Conservation (phyloP, 2,329 filamentous ascomycete genomes). For the Epicoccum sorghinum region DNA sequence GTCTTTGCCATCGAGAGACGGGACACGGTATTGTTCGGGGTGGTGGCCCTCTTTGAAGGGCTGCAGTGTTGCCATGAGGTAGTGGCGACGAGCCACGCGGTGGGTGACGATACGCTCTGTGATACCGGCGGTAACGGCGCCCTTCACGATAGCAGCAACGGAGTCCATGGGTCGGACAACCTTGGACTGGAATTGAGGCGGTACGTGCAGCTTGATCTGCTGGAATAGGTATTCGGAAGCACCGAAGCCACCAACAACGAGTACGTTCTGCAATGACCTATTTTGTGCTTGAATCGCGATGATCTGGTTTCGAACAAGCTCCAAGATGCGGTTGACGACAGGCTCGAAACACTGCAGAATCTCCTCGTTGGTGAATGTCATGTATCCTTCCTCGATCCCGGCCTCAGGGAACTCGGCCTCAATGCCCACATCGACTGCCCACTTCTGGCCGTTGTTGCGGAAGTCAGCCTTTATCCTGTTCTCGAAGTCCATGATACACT, state of each 20-base stretch:
- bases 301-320: slow-evolving; percentile 96
- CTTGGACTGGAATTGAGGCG: slow-evolving; percentile 97
- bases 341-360: slow-evolving; percentile 99
- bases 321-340: slow-evolving; percentile 94
- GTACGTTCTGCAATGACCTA: slow-evolving; percentile 88
- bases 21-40: slow-evolving; percentile 96
- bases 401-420: slow-evolving; percentile 98
- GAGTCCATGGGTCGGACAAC: slow-evolving; percentile 99
- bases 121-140: slow-evolving; percentile 95
- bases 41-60: slow-evolving; percentile 99
- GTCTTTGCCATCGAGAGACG: slow-evolving; percentile 94
- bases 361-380: slow-evolving; percentile 99
- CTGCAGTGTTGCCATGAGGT: slow-evolving; percentile 98
- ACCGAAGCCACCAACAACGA: slow-evolving; percentile 97
- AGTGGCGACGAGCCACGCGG: slow-evolving; percentile 94
- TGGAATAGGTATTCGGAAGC: slow-evolving; percentile 99
- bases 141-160: slow-evolving; percentile 97
- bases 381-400: slow-evolving; percentile 97
- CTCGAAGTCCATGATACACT: slow-evolving; percentile 99
- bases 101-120: slow-evolving; percentile 96
- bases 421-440: slow-evolving; percentile 98
- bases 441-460: slow-evolving; percentile 98
- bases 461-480: slow-evolving; percentile 99
- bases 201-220: slow-evolving; percentile 98
- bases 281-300: slow-evolving; percentile 99